phyloP scores from a whole-genome alignment of 345 rosid genomes.

The Cardamine resedifolia region DNA sequence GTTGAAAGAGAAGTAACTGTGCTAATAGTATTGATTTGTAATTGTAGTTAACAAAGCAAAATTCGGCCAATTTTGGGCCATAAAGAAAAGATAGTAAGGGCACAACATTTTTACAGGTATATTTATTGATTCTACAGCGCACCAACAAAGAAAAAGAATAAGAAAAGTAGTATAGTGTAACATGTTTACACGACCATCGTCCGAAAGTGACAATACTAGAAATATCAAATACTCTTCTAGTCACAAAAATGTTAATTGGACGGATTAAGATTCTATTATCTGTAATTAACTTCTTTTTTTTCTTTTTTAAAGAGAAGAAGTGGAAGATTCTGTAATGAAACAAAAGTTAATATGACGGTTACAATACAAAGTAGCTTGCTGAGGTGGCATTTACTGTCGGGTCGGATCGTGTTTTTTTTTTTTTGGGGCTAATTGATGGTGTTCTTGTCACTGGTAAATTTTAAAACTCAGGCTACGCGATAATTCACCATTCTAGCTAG shows the following conservation, averaged over 20 bases:
- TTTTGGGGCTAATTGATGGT: too few relatives aligned
- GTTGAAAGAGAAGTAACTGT: background rate
- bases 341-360: background rate
- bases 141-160: background rate
- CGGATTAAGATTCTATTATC: background rate
- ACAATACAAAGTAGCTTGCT: too few relatives aligned
- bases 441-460: too few relatives aligned
- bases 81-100: background rate
- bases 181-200: conserved; percentile 24
- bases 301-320: too few relatives aligned
- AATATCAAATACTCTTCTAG: background rate
- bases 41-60: background rate
- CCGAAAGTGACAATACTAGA: background rate
- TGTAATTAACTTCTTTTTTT: too few relatives aligned
- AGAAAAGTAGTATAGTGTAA: background rate
- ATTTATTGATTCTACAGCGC: background rate
- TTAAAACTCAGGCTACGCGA: too few relatives aligned
- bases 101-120: background rate
- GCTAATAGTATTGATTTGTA: background rate
- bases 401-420: too few relatives aligned
- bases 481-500: too few relatives aligned
- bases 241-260: background rate
- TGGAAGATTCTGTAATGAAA: background rate
- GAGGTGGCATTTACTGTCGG: too few relatives aligned
- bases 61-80: background rate